Evolutionary conservation across 1,284 basidiomycete species (phyloP).

Genomic region (Austroboletus niveus): DNA sequence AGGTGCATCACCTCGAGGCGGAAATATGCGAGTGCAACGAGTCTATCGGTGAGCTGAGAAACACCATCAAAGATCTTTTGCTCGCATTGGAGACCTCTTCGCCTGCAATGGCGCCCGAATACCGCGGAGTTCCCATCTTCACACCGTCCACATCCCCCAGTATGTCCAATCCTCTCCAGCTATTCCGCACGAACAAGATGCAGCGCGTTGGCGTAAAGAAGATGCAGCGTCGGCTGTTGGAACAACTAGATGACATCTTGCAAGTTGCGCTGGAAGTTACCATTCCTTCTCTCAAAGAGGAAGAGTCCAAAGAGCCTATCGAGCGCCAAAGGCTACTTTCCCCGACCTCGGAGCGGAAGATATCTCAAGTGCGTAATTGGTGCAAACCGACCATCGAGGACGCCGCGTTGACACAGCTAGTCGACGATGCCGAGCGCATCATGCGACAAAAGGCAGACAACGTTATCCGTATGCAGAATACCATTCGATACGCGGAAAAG

Average conservation of each 20-base stretch:
- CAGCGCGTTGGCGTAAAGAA: slow-evolving; percentile 80
- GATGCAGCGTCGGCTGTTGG: slow-evolving; percentile 76
- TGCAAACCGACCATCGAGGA: slow-evolving; percentile 83
- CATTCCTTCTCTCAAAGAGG: slow-evolving; percentile 87
- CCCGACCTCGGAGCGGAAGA: slow-evolving; percentile 79
- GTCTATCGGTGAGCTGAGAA: slow-evolving; percentile 81
- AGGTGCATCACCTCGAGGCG: slow-evolving; percentile 94
- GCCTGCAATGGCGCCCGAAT: slow-evolving; percentile 64
- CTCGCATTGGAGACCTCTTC: slow-evolving; percentile 64
- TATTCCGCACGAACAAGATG: slow-evolving; percentile 73
- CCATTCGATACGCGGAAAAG: slow-evolving; percentile 96
- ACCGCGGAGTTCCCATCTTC: slow-evolving; percentile 86
- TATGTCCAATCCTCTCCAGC: slow-evolving; percentile 66
- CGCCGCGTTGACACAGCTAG: slow-evolving; percentile 76
- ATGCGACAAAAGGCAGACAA: slow-evolving; percentile 94
- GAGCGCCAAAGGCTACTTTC: slow-evolving; percentile 91
- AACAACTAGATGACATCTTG: slow-evolving; percentile 84
- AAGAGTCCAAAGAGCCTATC: slow-evolving; percentile 86
- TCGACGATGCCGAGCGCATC: slow-evolving; percentile 84
- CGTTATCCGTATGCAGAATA: slow-evolving; percentile 96
- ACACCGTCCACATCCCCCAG: slow-evolving; percentile 66
- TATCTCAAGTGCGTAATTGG: slow-evolving; percentile 82
- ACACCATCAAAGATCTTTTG: slow-evolving; percentile 75
- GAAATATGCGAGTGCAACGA: slow-evolving; percentile 96
- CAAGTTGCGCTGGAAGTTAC: slow-evolving; percentile 81